Conservation (phyloP, 73 alveolate species). For the Loxodes magnus region DNA sequence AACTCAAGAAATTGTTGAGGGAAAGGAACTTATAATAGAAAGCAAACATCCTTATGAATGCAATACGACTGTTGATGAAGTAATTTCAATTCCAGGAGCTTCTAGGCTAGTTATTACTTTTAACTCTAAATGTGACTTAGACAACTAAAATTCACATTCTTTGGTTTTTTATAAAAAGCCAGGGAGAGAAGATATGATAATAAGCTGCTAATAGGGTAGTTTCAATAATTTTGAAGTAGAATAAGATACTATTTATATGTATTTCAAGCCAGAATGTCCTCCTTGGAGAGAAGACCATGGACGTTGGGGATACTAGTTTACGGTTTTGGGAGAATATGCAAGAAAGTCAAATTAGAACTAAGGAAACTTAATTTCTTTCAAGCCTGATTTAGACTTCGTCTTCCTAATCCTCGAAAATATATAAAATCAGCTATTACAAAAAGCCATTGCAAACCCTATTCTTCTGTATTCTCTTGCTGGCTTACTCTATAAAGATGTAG, state of each 20-base stretch:
- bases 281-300: slow-evolving; percentile 5
- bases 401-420: too few species aligned
- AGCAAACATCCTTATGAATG: slow-evolving; percentile 7
- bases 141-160: not conserved
- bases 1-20: too few species aligned
- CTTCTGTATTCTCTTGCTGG: too few species aligned
- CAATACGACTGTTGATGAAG: slow-evolving; percentile 9
- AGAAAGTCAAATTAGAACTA: not conserved
- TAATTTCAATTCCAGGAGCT: slow-evolving; percentile 14
- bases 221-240: slow-evolving; percentile 13
- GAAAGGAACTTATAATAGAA: not conserved
- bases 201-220: slow-evolving; percentile 11
- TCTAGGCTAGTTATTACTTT: not conserved
- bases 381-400: not conserved
- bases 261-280: slow-evolving; percentile 12
- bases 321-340: slow-evolving; percentile 6
- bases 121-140: slow-evolving; percentile 9
- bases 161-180: slow-evolving; percentile 2
- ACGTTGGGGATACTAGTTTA: slow-evolving; percentile 12
- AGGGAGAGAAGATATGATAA: slow-evolving; percentile 3
- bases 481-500: too few species aligned
- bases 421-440: too few species aligned
- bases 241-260: slow-evolving; percentile 1
- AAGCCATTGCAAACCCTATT: too few species aligned
- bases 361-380: not conserved